Evolutionary conservation across 2,329 filamentous ascomycete species (phyloP), one percentile per base, ranked within the genome.

Genomic region (Pseudogymnoascus sp.): DNA sequence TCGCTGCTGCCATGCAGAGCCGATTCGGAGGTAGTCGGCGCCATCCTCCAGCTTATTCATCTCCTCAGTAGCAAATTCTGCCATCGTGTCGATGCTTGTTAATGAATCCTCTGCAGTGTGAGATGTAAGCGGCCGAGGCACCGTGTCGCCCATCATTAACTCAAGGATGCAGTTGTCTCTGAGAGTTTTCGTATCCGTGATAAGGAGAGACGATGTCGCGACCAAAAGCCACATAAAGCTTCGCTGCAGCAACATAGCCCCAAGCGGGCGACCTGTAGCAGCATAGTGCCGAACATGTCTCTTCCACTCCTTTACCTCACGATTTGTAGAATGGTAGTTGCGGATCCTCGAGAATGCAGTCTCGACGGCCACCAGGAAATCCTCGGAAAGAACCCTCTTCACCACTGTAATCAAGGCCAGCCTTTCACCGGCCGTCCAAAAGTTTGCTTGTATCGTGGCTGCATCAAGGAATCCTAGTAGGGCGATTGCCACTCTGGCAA

Each of bases 391-490:
- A 15, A 96, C 80, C 30, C 80, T 77, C 59, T 85, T 85, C 33
- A 96, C 74, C 55, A 84, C 81, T 62, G 88, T 82, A 13, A 96
- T 82, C 52, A 97, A 74, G 3, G 80, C 79, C 26, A 95, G 74
- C 59, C 91, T 84, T 65, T 94, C 88, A 2, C 83, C 80, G 1
- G 86, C 77, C 61, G 77, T 84, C 90, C 92, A 99, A 67, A 96
- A 92, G 63, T 86, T 82, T 8, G 86, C 83, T 69, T 92, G 84
- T 5, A 84, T 83, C 3, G 91, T 85, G 3, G 88, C 86, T 19
- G 91, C 92, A 69, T 92, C 84, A 58, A 99, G 75, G 70, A 99
- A 96, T 0, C 94, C 95, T 21, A 96, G 75, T n/a, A 99, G 76
- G 0, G 92, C 92, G 55, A 95, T 82, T 5, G 88, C 83, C 64